phyloP scores from a whole-genome alignment of 176 grass and related monocot genomes.

The Dendrocalamus sinicus region DNA sequence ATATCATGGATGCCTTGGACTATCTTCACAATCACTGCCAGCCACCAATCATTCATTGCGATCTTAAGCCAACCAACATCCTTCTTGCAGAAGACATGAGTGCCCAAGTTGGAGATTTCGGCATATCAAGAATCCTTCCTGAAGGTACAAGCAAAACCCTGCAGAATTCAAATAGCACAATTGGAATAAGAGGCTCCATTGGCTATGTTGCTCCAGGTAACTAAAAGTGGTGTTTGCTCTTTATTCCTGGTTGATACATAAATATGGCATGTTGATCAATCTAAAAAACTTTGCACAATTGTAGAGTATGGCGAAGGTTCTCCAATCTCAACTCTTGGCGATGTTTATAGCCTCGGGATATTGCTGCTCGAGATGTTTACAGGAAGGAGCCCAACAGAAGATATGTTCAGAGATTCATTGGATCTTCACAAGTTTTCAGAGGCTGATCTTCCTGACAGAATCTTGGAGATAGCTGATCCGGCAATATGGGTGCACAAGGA shows the following conservation, averaged over 20 bases:
- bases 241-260: too few relatives aligned
- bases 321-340: background rate
- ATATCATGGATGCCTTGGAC: constrained; percentile 13
- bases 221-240: too few relatives aligned
- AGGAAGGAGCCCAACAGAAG: constrained; percentile 35
- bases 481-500: background rate
- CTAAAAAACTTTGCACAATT: background rate
- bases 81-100: constrained; percentile 56
- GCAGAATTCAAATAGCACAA: constrained; percentile 6
- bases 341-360: constrained; percentile 39
- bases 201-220: constrained; percentile 57
- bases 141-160: background rate
- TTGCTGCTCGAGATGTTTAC: constrained; percentile 49
- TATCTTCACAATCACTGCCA: constrained; percentile 41
- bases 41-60: constrained; percentile 51
- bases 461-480: background rate
- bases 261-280: too few relatives aligned
- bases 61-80: constrained; percentile 57
- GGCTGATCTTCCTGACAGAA: background rate
- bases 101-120: constrained; percentile 50
- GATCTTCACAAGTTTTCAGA: constrained; percentile 10
- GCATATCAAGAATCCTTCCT: constrained; percentile 42
- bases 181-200: constrained; percentile 46
- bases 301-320: constrained; percentile 31
- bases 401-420: constrained; percentile 6